These are phyloP conservation scores for Epichloe sp. DNA, from an alignment of 2,329 filamentous ascomycete species.

Conservation along the genomic window DNA sequence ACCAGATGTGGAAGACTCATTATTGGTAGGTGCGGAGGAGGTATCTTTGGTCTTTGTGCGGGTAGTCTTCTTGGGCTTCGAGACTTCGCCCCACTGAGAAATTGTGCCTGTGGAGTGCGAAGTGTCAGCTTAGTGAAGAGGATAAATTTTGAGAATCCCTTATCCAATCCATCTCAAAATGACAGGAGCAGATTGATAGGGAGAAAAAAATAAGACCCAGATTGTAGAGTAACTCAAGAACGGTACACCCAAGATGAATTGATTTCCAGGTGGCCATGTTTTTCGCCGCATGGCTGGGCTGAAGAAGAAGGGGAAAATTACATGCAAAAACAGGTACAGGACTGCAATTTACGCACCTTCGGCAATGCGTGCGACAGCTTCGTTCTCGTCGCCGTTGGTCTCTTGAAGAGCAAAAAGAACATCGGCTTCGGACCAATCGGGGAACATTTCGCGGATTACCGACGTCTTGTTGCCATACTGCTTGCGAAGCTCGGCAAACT, in stretches of 20 bases:
- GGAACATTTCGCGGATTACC: slow-evolving; percentile 84
- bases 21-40: slow-evolving; percentile 34
- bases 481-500: slow-evolving; percentile 85
- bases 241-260: neutral
- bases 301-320: neutral
- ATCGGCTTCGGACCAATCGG: slow-evolving; percentile 91
- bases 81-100: slow-evolving; percentile 75
- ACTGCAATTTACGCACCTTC: slow-evolving; percentile 44
- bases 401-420: slow-evolving; percentile 88
- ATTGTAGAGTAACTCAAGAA: too few relatives aligned
- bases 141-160: too few relatives aligned
- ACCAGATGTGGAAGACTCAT: slow-evolving; percentile 31
- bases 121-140: slow-evolving; percentile 7
- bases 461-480: slow-evolving; percentile 68
- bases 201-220: too few relatives aligned
- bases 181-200: too few relatives aligned
- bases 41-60: slow-evolving; percentile 60
- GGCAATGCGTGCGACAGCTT: slow-evolving; percentile 64
- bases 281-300: neutral
- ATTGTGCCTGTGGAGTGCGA: slow-evolving; percentile 46
- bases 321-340: slow-evolving; percentile 6
- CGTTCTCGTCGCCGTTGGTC: slow-evolving; percentile 63
- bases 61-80: slow-evolving; percentile 65
- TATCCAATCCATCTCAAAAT: too few relatives aligned
- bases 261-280: neutral